Percentiles rank a stretch among this genome's conserved stretches.
Evolutionary conservation across 1,139 yeast genomes (phyloP).

Genomic region (Nakaseomyces delphensis): DNA sequence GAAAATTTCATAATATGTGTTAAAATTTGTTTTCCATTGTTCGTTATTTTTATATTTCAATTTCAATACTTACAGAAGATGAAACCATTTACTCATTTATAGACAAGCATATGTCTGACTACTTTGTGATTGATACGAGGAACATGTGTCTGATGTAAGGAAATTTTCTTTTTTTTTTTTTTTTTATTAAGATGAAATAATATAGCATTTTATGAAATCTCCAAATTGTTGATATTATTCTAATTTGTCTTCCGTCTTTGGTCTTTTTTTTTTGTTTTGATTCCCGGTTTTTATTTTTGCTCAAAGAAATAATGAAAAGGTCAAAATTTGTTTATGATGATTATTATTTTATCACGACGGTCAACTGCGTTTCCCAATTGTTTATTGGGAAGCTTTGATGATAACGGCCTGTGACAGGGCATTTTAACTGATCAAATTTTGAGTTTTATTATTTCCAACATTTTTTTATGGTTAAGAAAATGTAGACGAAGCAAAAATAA

Average conservation of each 20-base stretch:
- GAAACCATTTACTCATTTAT: conserved; percentile 39
- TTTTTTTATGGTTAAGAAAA: conserved; percentile 4
- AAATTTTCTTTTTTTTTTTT: conserved; percentile 7
- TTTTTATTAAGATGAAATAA: conserved; percentile 21
- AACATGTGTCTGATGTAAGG: conserved; percentile 26
- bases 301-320: not conserved
- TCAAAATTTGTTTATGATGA: conserved; percentile 66
- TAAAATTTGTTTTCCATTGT: no score
- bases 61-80: conserved; percentile 43
- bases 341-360: conserved; percentile 97
- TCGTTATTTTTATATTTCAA: not conserved
- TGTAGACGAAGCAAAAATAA: not conserved
- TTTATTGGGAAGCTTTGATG: conserved; percentile 80
- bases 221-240: not conserved
- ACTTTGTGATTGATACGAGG: conserved; percentile 24
- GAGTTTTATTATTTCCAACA: conserved; percentile 7
- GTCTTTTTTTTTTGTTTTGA: not conserved
- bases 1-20: not conserved
- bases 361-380: conserved; percentile 86
- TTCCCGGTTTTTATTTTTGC: not conserved
- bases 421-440: conserved; percentile 56
- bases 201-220: conserved; percentile 10
- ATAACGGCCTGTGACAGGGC: conserved; percentile 99
- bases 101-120: conserved; percentile 99
- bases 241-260: not conserved